Conservation (phyloP, 352 stramenopile genomes). For the Globisporangium sylvaticum region DNA sequence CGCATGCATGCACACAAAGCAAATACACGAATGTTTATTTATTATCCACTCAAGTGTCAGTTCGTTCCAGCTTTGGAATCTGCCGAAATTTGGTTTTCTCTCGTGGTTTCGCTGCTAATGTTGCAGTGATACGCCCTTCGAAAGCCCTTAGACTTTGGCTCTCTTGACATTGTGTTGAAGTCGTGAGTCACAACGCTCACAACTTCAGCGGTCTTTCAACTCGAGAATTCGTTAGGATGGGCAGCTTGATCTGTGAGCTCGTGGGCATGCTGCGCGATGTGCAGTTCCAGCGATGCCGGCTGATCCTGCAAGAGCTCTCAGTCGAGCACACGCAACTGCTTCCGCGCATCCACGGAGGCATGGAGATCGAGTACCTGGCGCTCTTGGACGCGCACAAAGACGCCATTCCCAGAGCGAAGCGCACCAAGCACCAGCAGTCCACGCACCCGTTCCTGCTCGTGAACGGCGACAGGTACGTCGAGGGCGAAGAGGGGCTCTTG, state of each 20-base stretch:
- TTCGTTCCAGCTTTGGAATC: no score
- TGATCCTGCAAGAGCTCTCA: constrained; percentile 59
- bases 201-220: neutral
- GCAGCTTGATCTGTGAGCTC: constrained; percentile 44
- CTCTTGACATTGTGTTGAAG: no score
- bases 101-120: neutral
- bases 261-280: constrained; percentile 50
- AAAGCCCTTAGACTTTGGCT: neutral
- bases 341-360: constrained; percentile 38
- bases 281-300: constrained; percentile 53
- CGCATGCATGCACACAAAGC: neutral
- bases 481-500: constrained; percentile 55
- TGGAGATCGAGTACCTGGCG: constrained; percentile 54
- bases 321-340: constrained; percentile 49
- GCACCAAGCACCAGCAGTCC: constrained; percentile 22
- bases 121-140: neutral
- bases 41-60: neutral
- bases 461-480: constrained; percentile 40
- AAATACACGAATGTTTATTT: neutral
- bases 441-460: constrained; percentile 50
- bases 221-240: neutral
- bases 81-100: neutral
- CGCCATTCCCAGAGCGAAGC: constrained; percentile 28
- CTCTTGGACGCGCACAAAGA: constrained; percentile 30
- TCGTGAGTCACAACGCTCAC: no score